These are phyloP conservation scores for Chlorella sp. DNA, from an alignment of 139 green algal species.

Conservation along the genomic window DNA sequence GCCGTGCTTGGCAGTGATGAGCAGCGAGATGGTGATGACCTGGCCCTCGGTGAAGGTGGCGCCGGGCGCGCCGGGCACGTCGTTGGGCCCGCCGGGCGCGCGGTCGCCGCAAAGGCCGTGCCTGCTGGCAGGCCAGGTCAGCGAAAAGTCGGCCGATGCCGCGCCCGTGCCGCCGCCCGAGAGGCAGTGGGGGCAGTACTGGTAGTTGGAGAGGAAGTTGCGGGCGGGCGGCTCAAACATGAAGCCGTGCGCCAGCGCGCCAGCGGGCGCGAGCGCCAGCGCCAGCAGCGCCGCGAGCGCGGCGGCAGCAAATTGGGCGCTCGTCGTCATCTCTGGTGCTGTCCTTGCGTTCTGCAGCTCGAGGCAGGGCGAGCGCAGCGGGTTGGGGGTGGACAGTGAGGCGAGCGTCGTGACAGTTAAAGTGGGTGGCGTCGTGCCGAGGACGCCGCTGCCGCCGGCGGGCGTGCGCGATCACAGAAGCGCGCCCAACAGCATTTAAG, in stretches of 20 bases:
- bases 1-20: slow-evolving; percentile 14
- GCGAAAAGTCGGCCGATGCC: neutral
- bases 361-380: too few relatives aligned
- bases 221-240: neutral
- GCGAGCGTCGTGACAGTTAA: too few relatives aligned
- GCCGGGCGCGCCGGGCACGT: neutral
- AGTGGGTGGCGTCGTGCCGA: too few relatives aligned
- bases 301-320: too few relatives aligned
- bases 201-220: slow-evolving; percentile 5
- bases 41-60: neutral
- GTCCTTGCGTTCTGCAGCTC: too few relatives aligned
- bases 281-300: too few relatives aligned
- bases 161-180: neutral
- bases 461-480: too few relatives aligned
- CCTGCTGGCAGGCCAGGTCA: neutral
- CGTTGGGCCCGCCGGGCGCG: neutral
- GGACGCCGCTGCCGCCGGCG: too few relatives aligned
- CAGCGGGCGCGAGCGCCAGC: neutral
- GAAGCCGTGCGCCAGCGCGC: slow-evolving; percentile 7
- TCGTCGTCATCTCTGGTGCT: too few relatives aligned
- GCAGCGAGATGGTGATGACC: slow-evolving; percentile 11
- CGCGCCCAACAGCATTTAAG: too few relatives aligned
- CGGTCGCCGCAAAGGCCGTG: neutral
- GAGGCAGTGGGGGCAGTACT: slow-evolving; percentile 23
- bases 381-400: too few relatives aligned